These are phyloP conservation scores for Aspergillus sp. DNA, from an alignment of 2,329 filamentous ascomycete species.

Conservation along the genomic window DNA sequence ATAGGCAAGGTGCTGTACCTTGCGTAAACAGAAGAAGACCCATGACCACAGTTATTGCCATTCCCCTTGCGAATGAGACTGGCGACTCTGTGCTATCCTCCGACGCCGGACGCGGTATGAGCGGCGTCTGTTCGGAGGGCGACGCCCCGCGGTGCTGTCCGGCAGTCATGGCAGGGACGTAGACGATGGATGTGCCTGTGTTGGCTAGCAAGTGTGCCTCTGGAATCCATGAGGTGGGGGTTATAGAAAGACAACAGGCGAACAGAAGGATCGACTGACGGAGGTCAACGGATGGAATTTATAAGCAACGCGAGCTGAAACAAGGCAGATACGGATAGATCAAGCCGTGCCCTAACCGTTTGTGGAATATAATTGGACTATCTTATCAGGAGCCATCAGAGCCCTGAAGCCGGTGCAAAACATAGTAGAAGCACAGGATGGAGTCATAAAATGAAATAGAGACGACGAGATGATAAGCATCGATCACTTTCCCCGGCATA, in stretches of 20 bases:
- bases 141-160: constrained; percentile 3
- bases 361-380: not conserved
- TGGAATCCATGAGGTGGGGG: not conserved
- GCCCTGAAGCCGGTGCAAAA: no score
- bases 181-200: not conserved
- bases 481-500: no score
- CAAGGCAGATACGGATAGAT: not conserved
- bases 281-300: not conserved
- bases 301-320: not conserved
- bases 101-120: constrained; percentile 4
- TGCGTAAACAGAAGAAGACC: constrained; percentile 12
- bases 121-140: constrained; percentile 10
- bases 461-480: no score
- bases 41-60: constrained; percentile 7
- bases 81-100: constrained; percentile 1
- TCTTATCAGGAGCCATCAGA: no score
- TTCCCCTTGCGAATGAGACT: constrained; percentile 6
- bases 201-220: not conserved
- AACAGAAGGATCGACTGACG: not conserved
- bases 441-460: no score
- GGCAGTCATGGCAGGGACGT: no score
- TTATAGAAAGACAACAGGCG: no score
- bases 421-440: no score
- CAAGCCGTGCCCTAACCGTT: not conserved
- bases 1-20: no score